A percentile compares a stretch with the other conserved stretches of the same genome.
These are phyloP conservation scores for Hymenochaete sp. DNA, from an alignment of 1,284 basidiomycete species.

Conservation along the genomic window DNA sequence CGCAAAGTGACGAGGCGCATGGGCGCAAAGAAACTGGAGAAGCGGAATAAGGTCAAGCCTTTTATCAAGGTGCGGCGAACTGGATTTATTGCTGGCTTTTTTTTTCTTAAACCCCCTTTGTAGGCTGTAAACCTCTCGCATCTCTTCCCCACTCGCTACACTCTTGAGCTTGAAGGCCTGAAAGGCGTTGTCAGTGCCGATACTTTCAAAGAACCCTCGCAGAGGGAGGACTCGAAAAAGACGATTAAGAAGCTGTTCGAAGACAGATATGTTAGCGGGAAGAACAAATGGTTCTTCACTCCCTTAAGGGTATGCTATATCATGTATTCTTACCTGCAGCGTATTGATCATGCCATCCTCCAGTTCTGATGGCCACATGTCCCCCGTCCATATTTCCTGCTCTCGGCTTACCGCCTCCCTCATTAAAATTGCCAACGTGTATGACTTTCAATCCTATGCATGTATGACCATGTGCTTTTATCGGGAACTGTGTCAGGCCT, in stretches of 20 bases:
- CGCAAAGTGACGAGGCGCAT: conserved; percentile 93
- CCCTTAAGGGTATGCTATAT: conserved; percentile 67
- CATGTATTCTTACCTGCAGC: too few species aligned
- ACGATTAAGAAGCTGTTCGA: conserved; percentile 91
- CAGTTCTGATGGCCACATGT: too few species aligned
- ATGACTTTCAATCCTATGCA: too few species aligned
- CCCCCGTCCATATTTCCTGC: too few species aligned
- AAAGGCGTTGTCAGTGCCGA: conserved; percentile 78
- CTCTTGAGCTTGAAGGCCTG: conserved; percentile 86
- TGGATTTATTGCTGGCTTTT: background rate
- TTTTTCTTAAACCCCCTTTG: background rate
- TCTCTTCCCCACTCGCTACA: conserved; percentile 95
- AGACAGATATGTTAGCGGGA: conserved; percentile 83
- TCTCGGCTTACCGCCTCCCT: too few species aligned
- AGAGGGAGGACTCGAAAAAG: conserved; percentile 92
- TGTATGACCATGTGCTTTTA: too few species aligned
- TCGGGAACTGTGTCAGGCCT: too few species aligned
- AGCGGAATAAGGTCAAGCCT: conserved; percentile 92
- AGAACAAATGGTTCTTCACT: conserved; percentile 95
- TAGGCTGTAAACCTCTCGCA: conserved; percentile 94
- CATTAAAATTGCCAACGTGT: too few species aligned
- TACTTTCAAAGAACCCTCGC: conserved; percentile 92
- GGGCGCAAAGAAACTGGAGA: conserved; percentile 89
- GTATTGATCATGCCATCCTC: too few species aligned
- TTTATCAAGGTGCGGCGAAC: conserved; percentile 81